These are phyloP conservation scores for Podospora didyma DNA, from an alignment of 495 filamentous ascomycete species.

Conservation along the genomic window DNA sequence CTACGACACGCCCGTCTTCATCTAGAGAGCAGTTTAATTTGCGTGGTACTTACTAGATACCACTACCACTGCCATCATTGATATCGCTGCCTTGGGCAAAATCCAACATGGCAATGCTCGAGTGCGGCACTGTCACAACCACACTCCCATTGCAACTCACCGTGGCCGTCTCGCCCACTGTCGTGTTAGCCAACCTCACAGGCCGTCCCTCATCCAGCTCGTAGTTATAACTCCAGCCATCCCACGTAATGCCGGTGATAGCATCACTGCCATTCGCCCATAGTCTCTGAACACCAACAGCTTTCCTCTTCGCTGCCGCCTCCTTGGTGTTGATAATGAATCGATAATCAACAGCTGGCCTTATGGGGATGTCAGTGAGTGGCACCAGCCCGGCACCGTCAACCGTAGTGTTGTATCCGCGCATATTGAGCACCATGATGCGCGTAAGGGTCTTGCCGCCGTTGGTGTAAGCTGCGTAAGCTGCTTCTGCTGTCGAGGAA, in stretches of 20 bases:
- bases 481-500: slow-evolving; percentile 44
- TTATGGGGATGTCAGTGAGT: slow-evolving; percentile 25
- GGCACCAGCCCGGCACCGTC: slow-evolving; percentile 32
- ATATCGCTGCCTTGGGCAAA: slow-evolving; percentile 20
- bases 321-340: slow-evolving; percentile 27
- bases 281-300: slow-evolving; percentile 43
- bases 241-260: slow-evolving; percentile 57
- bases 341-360: slow-evolving; percentile 32
- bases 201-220: slow-evolving; percentile 54
- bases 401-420: slow-evolving; percentile 55
- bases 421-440: slow-evolving; percentile 57
- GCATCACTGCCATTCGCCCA: slow-evolving; percentile 62
- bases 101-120: slow-evolving; percentile 49
- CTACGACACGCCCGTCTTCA: no score
- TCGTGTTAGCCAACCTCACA: slow-evolving; percentile 54
- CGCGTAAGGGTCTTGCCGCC: slow-evolving; percentile 34
- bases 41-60: no score
- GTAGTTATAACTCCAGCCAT: slow-evolving; percentile 62
- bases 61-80: neutral
- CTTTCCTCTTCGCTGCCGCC: neutral
- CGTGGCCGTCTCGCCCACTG: slow-evolving; percentile 46
- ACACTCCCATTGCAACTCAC: slow-evolving; percentile 41
- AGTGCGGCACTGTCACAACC: slow-evolving; percentile 45
- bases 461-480: slow-evolving; percentile 57
- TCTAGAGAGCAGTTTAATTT: no score